Evolutionary conservation across 305 asterid species (phyloP), one percentile per base, ranked within the genome.

Genomic region (Fraxinus sp.): DNA sequence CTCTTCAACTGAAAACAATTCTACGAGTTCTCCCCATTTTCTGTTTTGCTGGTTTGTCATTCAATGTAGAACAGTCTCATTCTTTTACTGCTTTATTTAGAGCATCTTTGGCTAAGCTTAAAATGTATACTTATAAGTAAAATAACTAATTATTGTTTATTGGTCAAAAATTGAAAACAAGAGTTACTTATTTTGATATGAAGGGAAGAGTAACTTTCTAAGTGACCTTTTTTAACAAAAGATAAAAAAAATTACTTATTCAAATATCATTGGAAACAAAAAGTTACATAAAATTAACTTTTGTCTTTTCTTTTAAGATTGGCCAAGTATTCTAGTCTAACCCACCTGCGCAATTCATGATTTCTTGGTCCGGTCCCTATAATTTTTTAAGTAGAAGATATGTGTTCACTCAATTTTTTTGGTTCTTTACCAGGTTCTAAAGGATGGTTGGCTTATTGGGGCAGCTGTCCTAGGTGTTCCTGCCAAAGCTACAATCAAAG

Each of bases 401-500:
- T 22, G 26, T 64, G 41, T 14, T 84, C 33, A 57, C 18, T 79
- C 39, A 59, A 46, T 30, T 73, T 55, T 55, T 84, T 85, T 77
- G 62, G 81, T 66, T 79, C 73, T 74, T 30, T 81, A 68, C 82
- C 89, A 96, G 99, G 99, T 94, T 84, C 86, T 96, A 55, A 92
- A 92, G 88, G 99, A 96, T 81, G 98, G 93, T 75, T 88, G 82
- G 87, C 89, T 80, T 83, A 83, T 96, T 70, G 99, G 99, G 43
- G 99, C 99, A 81, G 98, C 99, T 85, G 99, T 96, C 77, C 95
- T 96, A 77, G 99, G 98, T 46, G 98, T 96, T 85, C 98, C 97
- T 84, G 90, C 98, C 62, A 96, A 96, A 90, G 98, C 99, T 74
- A 96, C 99, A 41, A 93, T 96, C 89, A 96, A 96, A 87, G 97